Conservation (phyloP, 2,329 filamentous ascomycete genomes). For the Blastomyces silverae region DNA sequence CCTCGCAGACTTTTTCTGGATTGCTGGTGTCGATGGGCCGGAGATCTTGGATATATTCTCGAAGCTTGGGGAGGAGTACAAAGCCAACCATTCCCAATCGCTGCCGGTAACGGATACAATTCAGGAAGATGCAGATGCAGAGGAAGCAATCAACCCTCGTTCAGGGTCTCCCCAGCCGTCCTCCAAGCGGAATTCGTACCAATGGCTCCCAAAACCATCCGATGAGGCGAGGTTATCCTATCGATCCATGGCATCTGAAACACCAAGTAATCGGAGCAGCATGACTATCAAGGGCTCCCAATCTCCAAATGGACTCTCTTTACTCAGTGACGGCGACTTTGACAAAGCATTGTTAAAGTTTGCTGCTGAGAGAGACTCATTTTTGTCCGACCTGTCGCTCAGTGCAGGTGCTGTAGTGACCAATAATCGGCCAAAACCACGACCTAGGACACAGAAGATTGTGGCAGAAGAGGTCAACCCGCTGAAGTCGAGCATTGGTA, state of each 20-base stretch:
- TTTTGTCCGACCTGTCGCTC: conserved; percentile 86
- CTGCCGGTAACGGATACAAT: conserved; percentile 51
- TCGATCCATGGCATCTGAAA: conserved; percentile 43
- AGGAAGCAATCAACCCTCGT: conserved; percentile 36
- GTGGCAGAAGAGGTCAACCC: conserved; percentile 60
- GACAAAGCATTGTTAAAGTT: conserved; percentile 91
- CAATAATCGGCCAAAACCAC: conserved; percentile 58
- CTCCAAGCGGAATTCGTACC: conserved; percentile 38
- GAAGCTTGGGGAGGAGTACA: conserved; percentile 40
- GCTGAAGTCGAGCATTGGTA: conserved; percentile 62
- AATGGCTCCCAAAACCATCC: conserved; percentile 33
- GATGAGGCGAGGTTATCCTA: conserved; percentile 39
- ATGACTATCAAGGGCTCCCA: conserved; percentile 50
- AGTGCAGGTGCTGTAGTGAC: conserved; percentile 73
- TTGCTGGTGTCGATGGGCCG: conserved; percentile 45
- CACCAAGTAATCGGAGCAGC: conserved; percentile 59
- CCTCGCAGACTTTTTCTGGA: conserved; percentile 62
- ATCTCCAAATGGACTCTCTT: conserved; percentile 32
- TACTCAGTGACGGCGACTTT: conserved; percentile 73
- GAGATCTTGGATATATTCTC: conserved; percentile 42
- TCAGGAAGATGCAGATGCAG: conserved; percentile 53
- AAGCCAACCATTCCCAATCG: conserved; percentile 32
- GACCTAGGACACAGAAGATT: conserved; percentile 75
- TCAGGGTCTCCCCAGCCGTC: conserved; percentile 38
- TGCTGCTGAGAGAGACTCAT: conserved; percentile 86